A percentile compares a stretch with the other conserved stretches of the same genome.
Evolutionary conservation across 768 basidiomycete species (phyloP).

Genomic region (Trametes gibbosa): DNA sequence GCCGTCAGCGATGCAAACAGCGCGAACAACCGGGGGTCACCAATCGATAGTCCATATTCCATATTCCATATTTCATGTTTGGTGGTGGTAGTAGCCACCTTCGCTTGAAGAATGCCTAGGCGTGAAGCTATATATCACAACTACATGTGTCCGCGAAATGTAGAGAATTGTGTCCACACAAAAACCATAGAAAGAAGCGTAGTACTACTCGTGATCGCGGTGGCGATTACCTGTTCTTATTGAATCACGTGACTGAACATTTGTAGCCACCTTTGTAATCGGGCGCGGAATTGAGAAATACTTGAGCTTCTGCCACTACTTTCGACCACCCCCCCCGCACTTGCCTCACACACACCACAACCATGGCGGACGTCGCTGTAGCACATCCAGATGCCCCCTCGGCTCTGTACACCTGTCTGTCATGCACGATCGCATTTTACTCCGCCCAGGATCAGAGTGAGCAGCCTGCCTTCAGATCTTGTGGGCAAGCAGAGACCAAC

Average conservation of each 20-base stretch:
- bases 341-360: neutral
- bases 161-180: too few species aligned
- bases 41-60: too few species aligned
- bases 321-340: too few species aligned
- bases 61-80: too few species aligned
- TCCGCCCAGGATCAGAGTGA: conserved; percentile 80
- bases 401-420: conserved; percentile 78
- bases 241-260: neutral
- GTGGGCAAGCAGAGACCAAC: neutral
- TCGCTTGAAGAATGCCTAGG: too few species aligned
- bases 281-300: neutral
- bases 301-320: neutral
- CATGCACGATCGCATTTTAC: conserved; percentile 85
- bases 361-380: conserved; percentile 13
- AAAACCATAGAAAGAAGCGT: too few species aligned
- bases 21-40: too few species aligned
- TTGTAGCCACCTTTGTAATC: conserved; percentile 6
- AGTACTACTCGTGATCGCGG: neutral
- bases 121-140: too few species aligned
- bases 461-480: conserved; percentile 27
- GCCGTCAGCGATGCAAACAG: too few species aligned
- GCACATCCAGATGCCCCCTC: conserved; percentile 2
- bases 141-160: too few species aligned
- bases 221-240: neutral
- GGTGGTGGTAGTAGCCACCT: too few species aligned